Evolutionary conservation across 306 rosid species (phyloP), one percentile per base, ranked within the genome.

Genomic region (Castanospermum australe): DNA sequence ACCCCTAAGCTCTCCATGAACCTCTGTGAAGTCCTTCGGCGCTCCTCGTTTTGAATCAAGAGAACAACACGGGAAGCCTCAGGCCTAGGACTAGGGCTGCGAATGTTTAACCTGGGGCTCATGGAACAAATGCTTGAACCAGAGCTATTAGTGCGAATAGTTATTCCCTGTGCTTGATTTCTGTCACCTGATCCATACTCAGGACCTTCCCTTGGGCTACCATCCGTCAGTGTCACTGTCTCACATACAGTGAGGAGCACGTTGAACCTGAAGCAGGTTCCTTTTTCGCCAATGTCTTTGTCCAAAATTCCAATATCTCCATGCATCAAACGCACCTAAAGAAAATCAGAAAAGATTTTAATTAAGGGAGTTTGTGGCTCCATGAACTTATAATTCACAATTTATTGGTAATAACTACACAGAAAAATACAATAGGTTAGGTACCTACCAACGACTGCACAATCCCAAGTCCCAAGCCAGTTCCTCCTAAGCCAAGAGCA

Each of bases 381-480:
- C 0, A 2, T 51, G 17, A 33, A 18, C 32, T 14, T 3, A n/a
- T 1, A 13, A 59, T 30, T 41, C 21, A 55, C 41, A 32, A 12
- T 12, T 56, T 6, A 8, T 6, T 15, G 15, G 8, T 17, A 36
- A 25, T 11, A 9, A 35, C 24, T 14, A 24, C 6, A 45, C 45
- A 4, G 1, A 28, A 28, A 28, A 28, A 28, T 28, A 28, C 32
- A 28, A 28, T 28, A 1, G 32, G 32, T 1, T 28, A 28, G 6
- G n/a, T n/a, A 32, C 88, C 20, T 84, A 92, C 99, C 89, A 92
- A 42, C 4, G 97, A 92, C 8, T 89, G 92, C 59, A 94, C 97
- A 74, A 94, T 94, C 39, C 97, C 97, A 63, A 94, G 97, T 85
- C 99, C 97, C 67, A 94, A 89, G 67, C 99, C 97, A 82, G 97